Evolutionary conservation across 2,329 filamentous ascomycete genomes (phyloP).

Genomic region (Microcyclospora tardicrescens): DNA sequence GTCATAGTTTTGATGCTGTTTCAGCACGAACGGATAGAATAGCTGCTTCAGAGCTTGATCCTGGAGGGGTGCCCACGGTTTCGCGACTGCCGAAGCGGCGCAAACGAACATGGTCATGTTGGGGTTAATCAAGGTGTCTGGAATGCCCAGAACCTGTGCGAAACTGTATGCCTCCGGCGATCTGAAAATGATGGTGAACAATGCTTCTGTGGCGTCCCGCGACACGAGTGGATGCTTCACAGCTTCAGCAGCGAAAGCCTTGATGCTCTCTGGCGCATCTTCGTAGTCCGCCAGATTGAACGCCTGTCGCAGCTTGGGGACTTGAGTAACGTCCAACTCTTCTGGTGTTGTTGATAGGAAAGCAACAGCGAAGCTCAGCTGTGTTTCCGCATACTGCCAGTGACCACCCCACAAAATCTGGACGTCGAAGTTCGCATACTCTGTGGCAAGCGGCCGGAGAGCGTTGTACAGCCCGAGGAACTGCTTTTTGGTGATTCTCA

Average conservation of each 20-base stretch:
- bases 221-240: conserved; percentile 81
- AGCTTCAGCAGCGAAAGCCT: conserved; percentile 50
- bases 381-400: conserved; percentile 77
- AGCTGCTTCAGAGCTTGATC: conserved; percentile 62
- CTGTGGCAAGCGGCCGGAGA: conserved; percentile 56
- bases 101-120: conserved; percentile 70
- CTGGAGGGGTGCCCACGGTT: conserved; percentile 63
- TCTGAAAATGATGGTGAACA: conserved; percentile 50
- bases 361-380: conserved; percentile 84
- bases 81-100: conserved; percentile 62
- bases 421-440: conserved; percentile 59
- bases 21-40: conserved; percentile 72
- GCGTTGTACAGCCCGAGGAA: conserved; percentile 73
- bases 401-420: conserved; percentile 76
- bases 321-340: conserved; percentile 70
- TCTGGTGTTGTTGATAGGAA: conserved; percentile 65
- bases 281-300: conserved; percentile 56
- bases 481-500: conserved; percentile 64
- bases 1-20: conserved; percentile 63
- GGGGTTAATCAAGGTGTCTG: conserved; percentile 50
- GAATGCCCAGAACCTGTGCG: conserved; percentile 44
- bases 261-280: conserved; percentile 46
- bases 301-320: conserved; percentile 66
- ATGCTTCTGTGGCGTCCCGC: conserved; percentile 60
- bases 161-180: conserved; percentile 44